Percentiles rank a stretch among this genome's conserved stretches.
Evolutionary conservation across 2,329 filamentous ascomycete genomes (phyloP).

Genomic region (Parafenestella ontariensis): DNA sequence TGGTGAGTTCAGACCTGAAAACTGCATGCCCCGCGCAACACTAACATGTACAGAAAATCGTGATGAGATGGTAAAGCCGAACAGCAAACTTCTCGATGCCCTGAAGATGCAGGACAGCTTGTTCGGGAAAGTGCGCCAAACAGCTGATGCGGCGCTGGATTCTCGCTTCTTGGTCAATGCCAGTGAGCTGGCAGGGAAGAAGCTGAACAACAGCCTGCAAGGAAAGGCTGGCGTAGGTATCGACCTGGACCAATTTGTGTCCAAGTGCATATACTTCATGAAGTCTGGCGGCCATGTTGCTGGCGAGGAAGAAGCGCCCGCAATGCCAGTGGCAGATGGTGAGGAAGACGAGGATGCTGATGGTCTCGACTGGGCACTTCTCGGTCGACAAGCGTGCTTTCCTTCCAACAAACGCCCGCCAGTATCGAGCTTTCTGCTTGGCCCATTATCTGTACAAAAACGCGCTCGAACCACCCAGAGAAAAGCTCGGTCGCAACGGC

Average conservation of each 20-base stretch:
- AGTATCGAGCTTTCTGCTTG: slow-evolving; percentile 82
- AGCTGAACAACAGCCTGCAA: slow-evolving; percentile 74
- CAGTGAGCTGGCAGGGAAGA: slow-evolving; percentile 80
- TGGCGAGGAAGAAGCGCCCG: slow-evolving; percentile 60
- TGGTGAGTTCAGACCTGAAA: slow-evolving; percentile 41
- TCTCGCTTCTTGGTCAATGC: slow-evolving; percentile 83
- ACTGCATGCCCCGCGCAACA: not conserved
- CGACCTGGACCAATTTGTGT: slow-evolving; percentile 90
- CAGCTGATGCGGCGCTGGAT: slow-evolving; percentile 88
- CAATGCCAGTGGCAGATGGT: slow-evolving; percentile 58
- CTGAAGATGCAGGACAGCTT: slow-evolving; percentile 71
- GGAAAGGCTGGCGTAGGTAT: slow-evolving; percentile 77
- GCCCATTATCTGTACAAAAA: slow-evolving; percentile 88
- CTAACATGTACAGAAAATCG: slow-evolving; percentile 67
- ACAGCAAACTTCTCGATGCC: slow-evolving; percentile 70
- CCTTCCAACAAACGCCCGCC: slow-evolving; percentile 76
- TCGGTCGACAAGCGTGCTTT: slow-evolving; percentile 79
- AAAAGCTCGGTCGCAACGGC: slow-evolving; percentile 72
- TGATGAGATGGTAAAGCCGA: slow-evolving; percentile 72
- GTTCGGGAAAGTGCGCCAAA: slow-evolving; percentile 78
- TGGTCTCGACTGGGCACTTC: slow-evolving; percentile 82
- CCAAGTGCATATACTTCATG: slow-evolving; percentile 91
- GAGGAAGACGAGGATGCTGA: slow-evolving; percentile 71
- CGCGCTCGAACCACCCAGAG: slow-evolving; percentile 74
- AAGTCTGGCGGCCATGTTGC: slow-evolving; percentile 61